Base-by-base conservation (phyloP, 2,329 filamentous ascomycete species). In the Alternaria brassicicola region DNA sequence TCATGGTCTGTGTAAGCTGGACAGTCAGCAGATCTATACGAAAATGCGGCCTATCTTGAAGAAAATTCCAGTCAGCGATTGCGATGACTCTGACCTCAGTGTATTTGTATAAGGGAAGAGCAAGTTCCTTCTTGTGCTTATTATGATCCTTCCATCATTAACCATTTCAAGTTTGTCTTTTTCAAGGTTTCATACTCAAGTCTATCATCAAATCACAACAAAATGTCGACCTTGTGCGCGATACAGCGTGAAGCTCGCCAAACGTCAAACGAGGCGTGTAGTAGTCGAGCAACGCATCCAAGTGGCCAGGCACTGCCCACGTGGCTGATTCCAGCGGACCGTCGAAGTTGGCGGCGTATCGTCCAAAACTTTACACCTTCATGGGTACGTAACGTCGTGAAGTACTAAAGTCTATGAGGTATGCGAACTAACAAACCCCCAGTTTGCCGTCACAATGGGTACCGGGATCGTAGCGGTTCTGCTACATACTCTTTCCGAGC, bases 401-500 rank as follows among this genome's bases (percentile, higher is more conserved):
- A 15, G 10, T 39, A 23, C 19, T 23, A 17, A 25, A 6, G n/a
- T 12, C 3, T 3, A 6, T 10, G 8, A 19, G 15, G 52, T 19
- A 62, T 17, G 10, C 12, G n/a, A 21, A n/a, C 38, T 58, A 25
- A 58, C 31, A 13, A 12, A 17, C 6, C 6, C 12, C 5, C 41
- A 68, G 69, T 71, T 71, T 19, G 57, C 63, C 1, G 61, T 70
- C 1, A 69, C 67, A 1, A 70, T 71, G 68, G 66, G 68, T 17
- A 72, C 68, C n/a, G 69, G 67, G 7, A 70, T 70, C 23, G 61
- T 71, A 9, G 84, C 85, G 1, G 83, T 89, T 39, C 78, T 90
- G 19, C 79, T 90, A 7, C 80, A 86, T 64, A 81, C 83, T 13
- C 78, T 90, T 10, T 87, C 88, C 0, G 54, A 56, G 3, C 46